Base-by-base conservation (phyloP, 352 stramenopile species). In the Globisporangium megalacanthum region DNA sequence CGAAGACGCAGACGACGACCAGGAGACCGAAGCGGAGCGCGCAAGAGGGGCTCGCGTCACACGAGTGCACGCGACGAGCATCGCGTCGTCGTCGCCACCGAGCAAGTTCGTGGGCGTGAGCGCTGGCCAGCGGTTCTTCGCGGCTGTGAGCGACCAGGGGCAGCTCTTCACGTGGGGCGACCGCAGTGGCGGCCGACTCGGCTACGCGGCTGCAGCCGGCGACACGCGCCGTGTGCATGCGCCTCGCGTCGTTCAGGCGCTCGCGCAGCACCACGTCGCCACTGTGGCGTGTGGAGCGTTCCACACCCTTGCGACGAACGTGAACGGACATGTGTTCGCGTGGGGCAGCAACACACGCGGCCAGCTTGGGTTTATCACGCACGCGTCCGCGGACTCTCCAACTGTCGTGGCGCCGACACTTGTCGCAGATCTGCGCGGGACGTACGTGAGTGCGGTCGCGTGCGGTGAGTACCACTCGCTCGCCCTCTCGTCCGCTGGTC, bases 381-480 rank as follows among this genome's bases (percentile, higher is more conserved):
- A 68, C 33, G 31, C 48, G 14, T 33, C 60, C 1, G 52, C 71
- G 9, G 48, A 58, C 33, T 69, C 62, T 39, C 8, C 51, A 5
- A 61, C 54, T 20, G 51, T 82, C 33, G 62, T 66, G 15, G 65
- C 49, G 6, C 77, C 79, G 13, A 73, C 65, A 1, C 56, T 76
- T 25, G 65, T 88, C 15, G 47, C 35, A 11, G 72, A 73, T 62
- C 66, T 92, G 49, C 68, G 72, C 42, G 79, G 83, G 4, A 60
- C 69, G 45, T 90, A 84, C 54, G 71, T 90, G 62, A 77, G 67
- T 37, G 55, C 64, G 31, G 77, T 92, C 6, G 77, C 80, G 8
- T 89, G 79, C 49, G 79, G 83, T 7, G 83, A 88, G 48, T 85
- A 86, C 50, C 83, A 92, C 62, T 90, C 83, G 20, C 65, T 92